Evolutionary conservation across 129 eudicot species (phyloP).

Genomic region (Ambrosia trifida): DNA sequence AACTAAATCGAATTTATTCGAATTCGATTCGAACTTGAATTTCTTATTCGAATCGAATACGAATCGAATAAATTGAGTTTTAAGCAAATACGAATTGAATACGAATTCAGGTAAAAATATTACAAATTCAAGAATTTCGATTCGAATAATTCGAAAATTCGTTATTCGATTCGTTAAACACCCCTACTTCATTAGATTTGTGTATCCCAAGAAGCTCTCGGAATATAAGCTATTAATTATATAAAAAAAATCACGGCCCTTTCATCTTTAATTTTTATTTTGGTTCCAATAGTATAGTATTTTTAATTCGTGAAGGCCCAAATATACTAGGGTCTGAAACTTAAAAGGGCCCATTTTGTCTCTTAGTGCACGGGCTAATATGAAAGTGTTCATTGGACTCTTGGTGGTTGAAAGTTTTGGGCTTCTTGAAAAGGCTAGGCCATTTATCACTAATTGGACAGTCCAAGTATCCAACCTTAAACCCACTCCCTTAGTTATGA

Average conservation of each 20-base stretch:
- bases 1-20: too few relatives aligned
- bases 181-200: too few relatives aligned
- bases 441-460: background rate
- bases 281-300: background rate
- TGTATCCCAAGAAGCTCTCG: too few relatives aligned
- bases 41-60: too few relatives aligned
- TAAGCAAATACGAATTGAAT: too few relatives aligned
- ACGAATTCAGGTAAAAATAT: too few relatives aligned
- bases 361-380: conserved; percentile 5
- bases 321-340: background rate
- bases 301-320: background rate
- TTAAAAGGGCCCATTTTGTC: background rate
- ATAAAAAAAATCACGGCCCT: background rate
- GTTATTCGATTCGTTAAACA: too few relatives aligned
- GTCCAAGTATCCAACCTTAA: background rate
- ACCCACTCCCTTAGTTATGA: background rate
- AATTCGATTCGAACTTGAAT: too few relatives aligned
- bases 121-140: too few relatives aligned
- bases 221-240: too few relatives aligned
- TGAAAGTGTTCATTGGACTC: background rate
- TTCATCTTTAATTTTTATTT: background rate
- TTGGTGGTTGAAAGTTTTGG: background rate
- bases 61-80: too few relatives aligned
- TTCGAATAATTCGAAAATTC: too few relatives aligned
- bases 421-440: background rate